A percentile compares a stretch with the other conserved stretches of the same genome.
Evolutionary conservation across 2,329 filamentous ascomycete species (phyloP).

Genomic region (Triangularia setosa): DNA sequence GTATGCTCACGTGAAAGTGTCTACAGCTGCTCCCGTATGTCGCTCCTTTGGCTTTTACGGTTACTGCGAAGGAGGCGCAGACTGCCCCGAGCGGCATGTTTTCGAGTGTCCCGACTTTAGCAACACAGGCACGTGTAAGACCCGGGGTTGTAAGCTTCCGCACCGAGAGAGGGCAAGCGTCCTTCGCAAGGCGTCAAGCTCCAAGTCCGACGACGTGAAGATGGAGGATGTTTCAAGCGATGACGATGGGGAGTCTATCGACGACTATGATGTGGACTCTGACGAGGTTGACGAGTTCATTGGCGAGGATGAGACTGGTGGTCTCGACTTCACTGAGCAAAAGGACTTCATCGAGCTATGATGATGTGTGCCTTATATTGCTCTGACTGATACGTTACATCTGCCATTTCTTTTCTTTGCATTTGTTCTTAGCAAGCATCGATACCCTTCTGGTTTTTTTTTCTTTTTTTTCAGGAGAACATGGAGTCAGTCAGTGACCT

Average conservation of each 20-base stretch:
- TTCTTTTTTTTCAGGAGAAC: background rate
- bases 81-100: conserved; percentile 79
- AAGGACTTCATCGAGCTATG: conserved; percentile 56
- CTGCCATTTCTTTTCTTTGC: conserved; percentile 9
- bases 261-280: conserved; percentile 76
- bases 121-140: conserved; percentile 81
- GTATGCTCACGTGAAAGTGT: conserved; percentile 80
- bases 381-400: conserved; percentile 15
- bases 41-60: conserved; percentile 78
- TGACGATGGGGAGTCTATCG: conserved; percentile 62
- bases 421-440: conserved; percentile 9
- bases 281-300: conserved; percentile 68
- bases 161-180: conserved; percentile 85
- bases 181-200: conserved; percentile 60
- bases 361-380: conserved; percentile 19
- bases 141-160: conserved; percentile 75
- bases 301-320: conserved; percentile 49
- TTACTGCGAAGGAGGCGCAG: conserved; percentile 78
- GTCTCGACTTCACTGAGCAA: conserved; percentile 53
- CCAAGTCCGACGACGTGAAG: conserved; percentile 44
- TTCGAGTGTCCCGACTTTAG: conserved; percentile 94
- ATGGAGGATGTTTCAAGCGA: conserved; percentile 74
- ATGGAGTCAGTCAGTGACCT: background rate
- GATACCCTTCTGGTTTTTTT: conserved; percentile 8
- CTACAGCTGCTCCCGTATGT: conserved; percentile 75